phyloP scores from a whole-genome alignment of 257 asterid genomes.

The Capsicum rhomboideum region DNA sequence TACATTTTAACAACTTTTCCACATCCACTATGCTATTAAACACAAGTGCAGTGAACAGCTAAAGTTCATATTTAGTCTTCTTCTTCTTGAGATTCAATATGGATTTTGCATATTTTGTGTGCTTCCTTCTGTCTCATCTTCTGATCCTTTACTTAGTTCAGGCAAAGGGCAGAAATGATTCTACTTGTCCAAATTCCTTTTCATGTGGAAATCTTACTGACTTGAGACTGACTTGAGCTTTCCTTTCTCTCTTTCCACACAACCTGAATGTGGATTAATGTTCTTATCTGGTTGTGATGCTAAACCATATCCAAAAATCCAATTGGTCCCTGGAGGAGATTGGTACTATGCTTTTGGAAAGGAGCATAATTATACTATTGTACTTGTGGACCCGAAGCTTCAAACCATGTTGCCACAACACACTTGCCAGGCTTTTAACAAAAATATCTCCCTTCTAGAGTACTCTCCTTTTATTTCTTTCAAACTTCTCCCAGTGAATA shows the following conservation, averaged over 20 bases:
- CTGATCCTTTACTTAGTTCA: background rate
- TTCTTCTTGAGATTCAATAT: no score
- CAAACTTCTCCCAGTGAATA: fast-evolving
- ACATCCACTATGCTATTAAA: no score
- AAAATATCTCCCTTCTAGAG: background rate
- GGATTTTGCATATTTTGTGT: no score
- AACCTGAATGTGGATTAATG: background rate
- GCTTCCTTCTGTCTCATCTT: background rate
- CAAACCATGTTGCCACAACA: fast-evolving
- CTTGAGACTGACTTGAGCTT: no score
- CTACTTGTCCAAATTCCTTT: background rate
- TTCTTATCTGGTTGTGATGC: background rate
- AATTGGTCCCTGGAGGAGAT: background rate
- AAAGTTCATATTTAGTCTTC: no score
- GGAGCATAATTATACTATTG: background rate
- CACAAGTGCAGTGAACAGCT: no score
- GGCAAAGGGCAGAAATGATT: background rate
- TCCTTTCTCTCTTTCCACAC: background rate
- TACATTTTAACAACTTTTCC: no score
- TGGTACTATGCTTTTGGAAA: background rate
- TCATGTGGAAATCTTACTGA: background rate
- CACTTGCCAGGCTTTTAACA: background rate
- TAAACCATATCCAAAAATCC: background rate
- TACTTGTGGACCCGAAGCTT: fast-evolving
- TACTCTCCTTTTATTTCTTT: constrained; percentile 1